These are phyloP conservation scores for Aspergillus hancockii DNA, from an alignment of 495 filamentous ascomycete species.

Conservation along the genomic window DNA sequence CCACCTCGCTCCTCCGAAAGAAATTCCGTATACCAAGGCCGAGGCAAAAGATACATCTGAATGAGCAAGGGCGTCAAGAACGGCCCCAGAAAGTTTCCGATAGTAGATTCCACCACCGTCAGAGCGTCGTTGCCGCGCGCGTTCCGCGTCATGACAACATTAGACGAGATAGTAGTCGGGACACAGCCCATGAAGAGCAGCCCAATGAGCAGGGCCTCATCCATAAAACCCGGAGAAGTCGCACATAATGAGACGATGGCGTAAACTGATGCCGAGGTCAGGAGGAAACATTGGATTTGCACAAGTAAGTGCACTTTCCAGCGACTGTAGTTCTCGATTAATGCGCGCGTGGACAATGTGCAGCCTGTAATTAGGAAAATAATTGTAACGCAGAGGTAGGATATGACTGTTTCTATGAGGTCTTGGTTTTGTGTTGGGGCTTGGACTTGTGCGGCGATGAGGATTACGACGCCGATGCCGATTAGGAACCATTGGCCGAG, in stretches of 20 bases:
- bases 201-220: neutral
- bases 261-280: neutral
- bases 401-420: neutral
- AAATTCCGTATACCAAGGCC: neutral
- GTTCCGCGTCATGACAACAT: neutral
- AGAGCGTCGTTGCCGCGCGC: neutral
- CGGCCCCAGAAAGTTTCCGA: neutral
- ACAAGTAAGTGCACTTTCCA: neutral
- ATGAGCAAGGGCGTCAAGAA: neutral
- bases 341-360: neutral
- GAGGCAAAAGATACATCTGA: neutral
- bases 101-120: neutral
- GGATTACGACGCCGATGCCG: neutral
- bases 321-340: neutral
- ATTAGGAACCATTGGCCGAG: neutral
- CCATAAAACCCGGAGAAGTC: neutral
- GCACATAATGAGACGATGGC: neutral
- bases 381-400: neutral
- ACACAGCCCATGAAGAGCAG: neutral
- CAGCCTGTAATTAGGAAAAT: neutral
- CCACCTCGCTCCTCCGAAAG: neutral
- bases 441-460: neutral
- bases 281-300: neutral
- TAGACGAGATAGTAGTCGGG: neutral
- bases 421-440: neutral